Conservation (phyloP, 192 early-diverging fungal genomes). For the Coemansia sp. region DNA sequence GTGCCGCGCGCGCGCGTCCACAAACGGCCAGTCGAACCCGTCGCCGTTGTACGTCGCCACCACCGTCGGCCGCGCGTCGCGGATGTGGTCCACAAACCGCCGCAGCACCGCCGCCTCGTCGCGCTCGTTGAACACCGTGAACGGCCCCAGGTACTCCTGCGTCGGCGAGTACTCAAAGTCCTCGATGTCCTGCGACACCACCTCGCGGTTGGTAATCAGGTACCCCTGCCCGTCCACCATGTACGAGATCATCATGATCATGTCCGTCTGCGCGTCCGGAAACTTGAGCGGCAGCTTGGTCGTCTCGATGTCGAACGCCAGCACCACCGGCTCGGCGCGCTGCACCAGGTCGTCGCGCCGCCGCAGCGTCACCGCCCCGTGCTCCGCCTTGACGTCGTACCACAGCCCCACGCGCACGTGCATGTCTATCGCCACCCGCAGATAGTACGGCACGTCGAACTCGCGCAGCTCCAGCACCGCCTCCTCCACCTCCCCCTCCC, state of each 20-base stretch:
- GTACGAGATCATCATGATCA: constrained; percentile 99
- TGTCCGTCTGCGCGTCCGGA: constrained; percentile 83
- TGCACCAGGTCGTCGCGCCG: constrained; percentile 77
- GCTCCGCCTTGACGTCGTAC: constrained; percentile 76
- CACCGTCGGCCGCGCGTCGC: constrained; percentile 75
- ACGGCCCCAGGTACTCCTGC: constrained; percentile 89
- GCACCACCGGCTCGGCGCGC: constrained; percentile 89
- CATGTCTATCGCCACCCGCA: constrained; percentile 89
- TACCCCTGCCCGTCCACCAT: constrained; percentile 99
- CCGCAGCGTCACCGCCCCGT: constrained; percentile 59
- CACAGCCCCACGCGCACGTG: constrained; percentile 92
- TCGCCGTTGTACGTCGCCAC: constrained; percentile 99
- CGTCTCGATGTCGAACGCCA: constrained; percentile 98
- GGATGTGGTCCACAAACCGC: constrained; percentile 91
- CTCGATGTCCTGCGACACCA: constrained; percentile 92
- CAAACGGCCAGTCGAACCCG: constrained; percentile 98
- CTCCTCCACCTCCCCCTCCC: constrained; percentile 53
- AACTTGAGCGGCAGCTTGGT: constrained; percentile 98
- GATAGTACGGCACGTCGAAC: constrained; percentile 95
- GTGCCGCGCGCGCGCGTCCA: constrained; percentile 74
- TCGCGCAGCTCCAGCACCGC: constrained; percentile 89
- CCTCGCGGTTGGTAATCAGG: constrained; percentile 94
- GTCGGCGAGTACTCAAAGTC: constrained; percentile 99
- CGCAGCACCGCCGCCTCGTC: constrained; percentile 75
- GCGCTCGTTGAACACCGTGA: constrained; percentile 92